Percentiles rank a stretch among this genome's conserved stretches.
Conservation (phyloP, 352 stramenopile species). For the Phytophthora constricta region DNA sequence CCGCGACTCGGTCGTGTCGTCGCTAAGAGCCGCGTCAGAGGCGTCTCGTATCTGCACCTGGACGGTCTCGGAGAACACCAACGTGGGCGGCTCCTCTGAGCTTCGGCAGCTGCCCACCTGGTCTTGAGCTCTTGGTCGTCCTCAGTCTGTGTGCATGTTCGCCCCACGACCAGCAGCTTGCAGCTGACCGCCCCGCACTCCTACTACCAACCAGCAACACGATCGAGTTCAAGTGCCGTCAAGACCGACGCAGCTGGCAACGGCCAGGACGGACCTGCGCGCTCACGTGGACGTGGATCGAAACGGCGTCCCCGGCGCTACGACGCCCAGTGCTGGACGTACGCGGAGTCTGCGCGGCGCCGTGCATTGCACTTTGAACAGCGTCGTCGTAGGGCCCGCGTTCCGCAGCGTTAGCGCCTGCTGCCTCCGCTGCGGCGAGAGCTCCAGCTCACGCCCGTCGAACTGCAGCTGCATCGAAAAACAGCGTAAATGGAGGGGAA, state of each 20-base stretch:
- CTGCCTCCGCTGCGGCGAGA: neutral
- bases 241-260: too few relatives aligned
- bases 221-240: too few relatives aligned
- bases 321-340: conserved; percentile 30
- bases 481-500: too few relatives aligned
- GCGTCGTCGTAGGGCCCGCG: neutral
- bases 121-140: conserved; percentile 23
- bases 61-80: conserved; percentile 51
- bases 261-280: conserved; percentile 28
- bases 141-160: conserved; percentile 4
- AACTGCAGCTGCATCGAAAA: conserved; percentile 26
- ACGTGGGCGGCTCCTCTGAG: conserved; percentile 1
- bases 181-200: conserved; percentile 34
- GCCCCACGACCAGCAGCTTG: conserved; percentile 45
- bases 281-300: conserved; percentile 40
- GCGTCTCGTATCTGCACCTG: conserved; percentile 17
- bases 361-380: conserved; percentile 62
- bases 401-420: conserved; percentile 9
- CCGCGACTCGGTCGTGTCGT: conserved; percentile 8
- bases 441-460: conserved; percentile 2
- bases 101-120: conserved; percentile 37
- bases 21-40: neutral
- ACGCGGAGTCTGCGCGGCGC: conserved; percentile 47
- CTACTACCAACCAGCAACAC: conserved; percentile 22
- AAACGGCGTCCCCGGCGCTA: conserved; percentile 6